Evolutionary conservation across 257 asterid genomes (phyloP), one percentile per base, ranked within the genome.

Genomic region (Ocimum tenuiflorum): DNA sequence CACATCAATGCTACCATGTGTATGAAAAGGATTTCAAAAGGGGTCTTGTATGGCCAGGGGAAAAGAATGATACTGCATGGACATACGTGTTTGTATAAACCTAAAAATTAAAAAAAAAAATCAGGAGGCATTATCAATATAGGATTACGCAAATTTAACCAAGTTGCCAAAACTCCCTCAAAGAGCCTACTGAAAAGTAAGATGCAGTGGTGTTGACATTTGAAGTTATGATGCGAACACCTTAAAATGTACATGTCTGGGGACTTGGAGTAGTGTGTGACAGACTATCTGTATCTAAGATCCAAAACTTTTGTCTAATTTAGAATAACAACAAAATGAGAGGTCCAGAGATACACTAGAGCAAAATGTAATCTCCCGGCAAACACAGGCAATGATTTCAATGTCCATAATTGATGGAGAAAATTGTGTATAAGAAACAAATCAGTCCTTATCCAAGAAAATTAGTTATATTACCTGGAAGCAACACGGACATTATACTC

Each of bases 401-500:
- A 10, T 38, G 18, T 11, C 17, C 6, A 0, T 11, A 33, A 48
- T 17, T 33, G 24, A 23, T 7, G 29, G 55, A 33, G 33, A 53
- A 27, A 27, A 19, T 39, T 9, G 33, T 35, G 52, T 50, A 14
- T 17, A 17, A 41, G 38, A 63, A 61, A 55, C 31, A 33, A 47
- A 64, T 4, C 31, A 65, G 63, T 38, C 42, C 61, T 2, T 62
- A 33, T 39, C 56, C 42, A 23, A n/a, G 8, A 17, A 15, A 61
- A 41, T 27, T 17, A 56, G 51, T 29, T 63, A 20, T 36, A 53
- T 74, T 76, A 87, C 95, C 95, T 82, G 19, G 95, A 87, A 67
- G 95, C 95, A 75, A 87, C 95, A 48, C 91, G 95, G 15, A 87
- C 91, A 63, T 87, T 87, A 73, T 85, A 87, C 43, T 87, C 95